phyloP scores from a whole-genome alignment of 1,284 basidiomycete species.

The Ceratobasidium sp. region DNA sequence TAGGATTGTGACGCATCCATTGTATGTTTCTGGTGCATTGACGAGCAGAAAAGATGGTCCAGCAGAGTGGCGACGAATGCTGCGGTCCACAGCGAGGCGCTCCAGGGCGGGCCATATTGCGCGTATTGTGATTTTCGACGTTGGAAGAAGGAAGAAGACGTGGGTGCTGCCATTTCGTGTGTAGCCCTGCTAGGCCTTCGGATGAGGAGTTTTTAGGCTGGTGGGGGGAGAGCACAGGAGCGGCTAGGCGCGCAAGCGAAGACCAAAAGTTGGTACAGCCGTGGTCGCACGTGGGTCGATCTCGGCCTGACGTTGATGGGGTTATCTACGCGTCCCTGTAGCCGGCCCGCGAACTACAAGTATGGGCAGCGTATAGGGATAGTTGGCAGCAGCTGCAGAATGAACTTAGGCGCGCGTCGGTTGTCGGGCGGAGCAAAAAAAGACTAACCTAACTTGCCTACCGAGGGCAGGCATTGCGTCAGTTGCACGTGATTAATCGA shows the following conservation, averaged over 20 bases:
- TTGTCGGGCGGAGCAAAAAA: conserved; percentile 6
- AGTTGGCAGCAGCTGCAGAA: neutral
- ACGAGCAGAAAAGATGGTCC: conserved; percentile 34
- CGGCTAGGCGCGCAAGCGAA: neutral
- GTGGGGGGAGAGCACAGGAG: neutral
- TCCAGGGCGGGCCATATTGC: conserved; percentile 32
- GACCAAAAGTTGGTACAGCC: conserved; percentile 11
- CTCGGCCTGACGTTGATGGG: neutral
- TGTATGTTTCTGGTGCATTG: conserved; percentile 7
- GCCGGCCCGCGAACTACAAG: neutral
- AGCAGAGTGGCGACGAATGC: conserved; percentile 13
- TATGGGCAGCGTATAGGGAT: neutral
- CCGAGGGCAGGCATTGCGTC: conserved; percentile 7
- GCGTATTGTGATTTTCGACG: conserved; percentile 2
- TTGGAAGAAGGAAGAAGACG: conserved; percentile 11
- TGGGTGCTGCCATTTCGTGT: neutral
- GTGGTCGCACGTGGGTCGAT: conserved; percentile 22
- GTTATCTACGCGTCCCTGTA: neutral
- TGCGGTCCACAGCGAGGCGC: conserved; percentile 28
- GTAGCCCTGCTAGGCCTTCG: neutral
- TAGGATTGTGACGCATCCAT: conserved; percentile 14
- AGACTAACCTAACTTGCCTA: neutral
- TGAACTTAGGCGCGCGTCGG: neutral
- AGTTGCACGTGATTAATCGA: conserved; percentile 9
- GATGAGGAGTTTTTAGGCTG: neutral